Percentiles rank a stretch among this genome's conserved stretches.
phyloP scores from a whole-genome alignment of 2,329 filamentous ascomycete species.

The Scedosporium aurantiacum region DNA sequence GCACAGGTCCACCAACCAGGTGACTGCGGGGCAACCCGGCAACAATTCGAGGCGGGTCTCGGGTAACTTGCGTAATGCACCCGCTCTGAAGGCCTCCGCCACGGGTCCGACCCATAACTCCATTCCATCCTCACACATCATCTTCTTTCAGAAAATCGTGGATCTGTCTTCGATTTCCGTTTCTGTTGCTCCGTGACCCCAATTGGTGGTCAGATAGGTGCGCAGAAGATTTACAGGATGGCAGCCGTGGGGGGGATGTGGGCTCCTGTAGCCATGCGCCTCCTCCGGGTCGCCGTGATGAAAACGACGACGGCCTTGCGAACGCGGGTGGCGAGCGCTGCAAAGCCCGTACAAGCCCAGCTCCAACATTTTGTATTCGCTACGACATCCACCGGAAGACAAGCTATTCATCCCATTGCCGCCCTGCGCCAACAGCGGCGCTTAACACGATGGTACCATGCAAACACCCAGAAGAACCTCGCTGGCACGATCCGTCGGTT shows the following conservation, averaged over 20 bases:
- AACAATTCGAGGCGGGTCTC: no score
- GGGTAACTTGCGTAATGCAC: not conserved
- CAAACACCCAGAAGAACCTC: slow-evolving; percentile 28
- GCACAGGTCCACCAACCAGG: not conserved
- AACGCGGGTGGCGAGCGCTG: slow-evolving; percentile 33
- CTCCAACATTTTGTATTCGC: slow-evolving; percentile 34
- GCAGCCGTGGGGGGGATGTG: slow-evolving; percentile 45
- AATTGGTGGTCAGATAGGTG: not conserved
- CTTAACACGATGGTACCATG: slow-evolving; percentile 36
- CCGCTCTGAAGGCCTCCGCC: not conserved
- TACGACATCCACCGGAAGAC: slow-evolving; percentile 21
- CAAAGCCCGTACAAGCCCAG: slow-evolving; percentile 33
- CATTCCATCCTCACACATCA: not conserved
- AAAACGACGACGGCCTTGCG: slow-evolving; percentile 41
- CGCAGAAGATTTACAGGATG: slow-evolving; percentile 28
- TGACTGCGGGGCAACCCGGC: slow-evolving; percentile 2
- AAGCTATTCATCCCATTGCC: slow-evolving; percentile 41
- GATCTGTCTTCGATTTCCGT: not conserved
- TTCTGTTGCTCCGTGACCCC: not conserved
- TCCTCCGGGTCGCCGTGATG: slow-evolving; percentile 39
- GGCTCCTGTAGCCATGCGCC: slow-evolving; percentile 44
- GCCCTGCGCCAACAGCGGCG: slow-evolving; percentile 39
- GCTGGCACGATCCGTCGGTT: slow-evolving; percentile 38
- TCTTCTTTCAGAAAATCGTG: not conserved
- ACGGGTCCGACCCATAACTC: not conserved